phyloP scores from a whole-genome alignment of 352 stramenopile genomes.

The Phytophthora parvispora region DNA sequence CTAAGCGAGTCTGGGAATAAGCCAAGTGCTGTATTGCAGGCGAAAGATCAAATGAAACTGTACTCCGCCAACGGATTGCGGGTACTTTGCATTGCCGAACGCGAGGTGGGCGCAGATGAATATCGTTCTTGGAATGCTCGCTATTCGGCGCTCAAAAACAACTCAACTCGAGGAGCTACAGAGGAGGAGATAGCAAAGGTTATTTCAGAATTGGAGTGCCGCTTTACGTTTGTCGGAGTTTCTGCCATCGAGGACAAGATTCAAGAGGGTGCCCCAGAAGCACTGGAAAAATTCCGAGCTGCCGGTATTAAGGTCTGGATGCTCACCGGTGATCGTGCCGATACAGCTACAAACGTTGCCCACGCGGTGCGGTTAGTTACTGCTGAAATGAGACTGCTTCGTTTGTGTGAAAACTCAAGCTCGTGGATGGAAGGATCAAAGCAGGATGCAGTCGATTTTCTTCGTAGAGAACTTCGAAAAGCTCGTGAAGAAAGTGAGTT shows the following conservation, averaged over 20 bases:
- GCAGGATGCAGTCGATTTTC: conserved; percentile 30
- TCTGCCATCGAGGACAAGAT: conserved; percentile 80
- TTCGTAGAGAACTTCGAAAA: conserved; percentile 35
- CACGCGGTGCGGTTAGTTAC: conserved; percentile 63
- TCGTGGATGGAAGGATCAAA: conserved; percentile 35
- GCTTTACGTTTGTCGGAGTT: conserved; percentile 63
- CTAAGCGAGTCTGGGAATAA: conserved; percentile 41
- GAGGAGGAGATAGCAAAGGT: conserved; percentile 47
- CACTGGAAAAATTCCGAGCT: conserved; percentile 65
- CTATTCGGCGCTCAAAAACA: conserved; percentile 42
- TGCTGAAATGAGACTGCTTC: conserved; percentile 62
- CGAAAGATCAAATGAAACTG: conserved; percentile 57
- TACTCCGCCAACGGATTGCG: conserved; percentile 75
- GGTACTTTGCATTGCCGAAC: conserved; percentile 76
- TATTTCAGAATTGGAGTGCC: conserved; percentile 55
- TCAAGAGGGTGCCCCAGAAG: conserved; percentile 63
- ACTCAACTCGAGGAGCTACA: conserved; percentile 5
- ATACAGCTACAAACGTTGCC: conserved; percentile 77
- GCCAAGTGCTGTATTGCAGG: conserved; percentile 31
- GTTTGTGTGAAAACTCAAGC: conserved; percentile 38
- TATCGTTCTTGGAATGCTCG: conserved; percentile 60
- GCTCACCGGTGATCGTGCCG: conserved; percentile 70
- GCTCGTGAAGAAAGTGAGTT: conserved; percentile 12
- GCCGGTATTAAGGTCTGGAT: conserved; percentile 85
- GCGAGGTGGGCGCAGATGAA: conserved; percentile 58